A percentile compares a stretch with the other conserved stretches of the same genome.
Conservation (phyloP, 495 filamentous ascomycete species). For the Tuber magnatum region DNA sequence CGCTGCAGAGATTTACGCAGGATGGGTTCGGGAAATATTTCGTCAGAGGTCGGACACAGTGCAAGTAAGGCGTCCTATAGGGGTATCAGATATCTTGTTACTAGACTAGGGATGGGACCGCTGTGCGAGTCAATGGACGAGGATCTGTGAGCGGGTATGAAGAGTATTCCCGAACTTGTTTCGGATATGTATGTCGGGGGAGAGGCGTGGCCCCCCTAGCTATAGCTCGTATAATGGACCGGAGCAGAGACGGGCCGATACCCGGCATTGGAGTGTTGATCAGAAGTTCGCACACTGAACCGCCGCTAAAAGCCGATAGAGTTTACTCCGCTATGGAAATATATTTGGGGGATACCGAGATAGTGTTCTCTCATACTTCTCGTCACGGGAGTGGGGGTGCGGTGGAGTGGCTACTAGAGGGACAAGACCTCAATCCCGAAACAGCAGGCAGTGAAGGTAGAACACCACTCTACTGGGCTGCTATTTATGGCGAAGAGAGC, state of each 20-base stretch:
- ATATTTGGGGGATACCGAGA: neutral
- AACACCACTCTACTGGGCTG: neutral
- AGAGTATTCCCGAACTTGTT: neutral
- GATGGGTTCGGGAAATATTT: too few species aligned
- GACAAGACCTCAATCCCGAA: neutral
- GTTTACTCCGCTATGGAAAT: too few species aligned
- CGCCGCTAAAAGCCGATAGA: neutral
- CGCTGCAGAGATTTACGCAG: too few species aligned
- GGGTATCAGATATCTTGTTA: neutral
- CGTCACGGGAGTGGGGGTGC: too few species aligned
- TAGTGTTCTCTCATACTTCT: too few species aligned
- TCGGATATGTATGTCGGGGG: neutral
- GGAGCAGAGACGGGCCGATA: neutral
- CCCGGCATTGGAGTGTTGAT: neutral
- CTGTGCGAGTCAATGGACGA: neutral
- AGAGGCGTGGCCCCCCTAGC: neutral
- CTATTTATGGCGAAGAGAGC: neutral
- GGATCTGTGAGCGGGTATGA: neutral
- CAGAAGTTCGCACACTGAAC: neutral
- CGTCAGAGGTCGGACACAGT: too few species aligned
- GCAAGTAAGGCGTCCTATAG: neutral
- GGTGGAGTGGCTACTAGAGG: neutral
- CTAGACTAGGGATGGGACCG: neutral
- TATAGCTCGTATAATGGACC: neutral
- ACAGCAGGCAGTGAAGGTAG: too few species aligned